Base-by-base conservation (phyloP, 2,329 filamentous ascomycete species). In the Aspergillus glaucus region DNA sequence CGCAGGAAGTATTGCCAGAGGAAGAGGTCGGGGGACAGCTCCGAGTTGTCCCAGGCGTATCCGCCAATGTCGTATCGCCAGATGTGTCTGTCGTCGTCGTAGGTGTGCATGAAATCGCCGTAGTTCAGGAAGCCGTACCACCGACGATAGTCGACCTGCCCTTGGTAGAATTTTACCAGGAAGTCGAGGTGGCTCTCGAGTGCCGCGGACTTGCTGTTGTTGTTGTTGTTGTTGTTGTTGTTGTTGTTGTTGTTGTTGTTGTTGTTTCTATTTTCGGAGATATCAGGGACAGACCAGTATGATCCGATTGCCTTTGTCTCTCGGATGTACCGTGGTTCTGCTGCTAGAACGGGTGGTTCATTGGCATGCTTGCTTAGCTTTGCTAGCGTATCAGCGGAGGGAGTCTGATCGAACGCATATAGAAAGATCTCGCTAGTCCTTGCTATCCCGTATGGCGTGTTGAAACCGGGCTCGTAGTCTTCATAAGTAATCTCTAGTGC, bases 71-170 rank as follows among this genome's bases (percentile, higher is more conserved):
- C 81, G 48, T 84, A 84, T 1, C 79, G 73, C 81, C 81, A 85
- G 1, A 70, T 71, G 52, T 84, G 81, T 4, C 81, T 69, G 58
- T 82, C 75, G 0, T 61, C 54, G 45, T 85, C 81, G 51, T 84
- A 84, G 0, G 79, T 78, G 55, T 85, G 81, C 71, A 80, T 80
- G 37, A 84, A 72, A 53, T 85, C 81, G 2, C 81, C 81, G 47
- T 81, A 72, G 50, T 84, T 80, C 62, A 76, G 76, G 67, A 84
- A 84, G 0, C 81, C 81, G 53, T 83, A 84, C 81, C 81, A 85
- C 9, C 75, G 66, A 2, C 78, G 73, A 47, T 82, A 74, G 46
- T 79, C 75, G 9, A 82, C 70, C 50, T 85, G 79, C 0, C 63
- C 63, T 24, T 74, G 62, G 58, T 84, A 84, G 58, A 78, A 82